A percentile compares a stretch with the other conserved stretches of the same genome.
Conservation (phyloP, 176 grass and related monocot species). For the Hordeum marinum region DNA sequence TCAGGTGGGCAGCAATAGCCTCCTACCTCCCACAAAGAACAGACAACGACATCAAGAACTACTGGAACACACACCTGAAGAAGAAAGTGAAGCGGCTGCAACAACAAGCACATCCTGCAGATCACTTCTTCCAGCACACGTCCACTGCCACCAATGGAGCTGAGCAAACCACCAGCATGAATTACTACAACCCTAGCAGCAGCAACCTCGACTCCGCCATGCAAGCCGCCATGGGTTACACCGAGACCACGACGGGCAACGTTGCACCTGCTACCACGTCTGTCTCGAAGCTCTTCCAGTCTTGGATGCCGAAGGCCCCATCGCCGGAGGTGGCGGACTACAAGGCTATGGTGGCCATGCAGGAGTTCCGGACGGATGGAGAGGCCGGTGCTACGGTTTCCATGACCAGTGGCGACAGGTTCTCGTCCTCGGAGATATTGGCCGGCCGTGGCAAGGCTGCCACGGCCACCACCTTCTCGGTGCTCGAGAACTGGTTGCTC, state of each 20-base stretch:
- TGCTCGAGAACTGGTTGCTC: slow-evolving; percentile 54
- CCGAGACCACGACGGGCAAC: not conserved
- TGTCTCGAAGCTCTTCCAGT: slow-evolving; percentile 28
- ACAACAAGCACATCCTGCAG: slow-evolving; percentile 20
- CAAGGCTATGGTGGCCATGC: slow-evolving; percentile 16
- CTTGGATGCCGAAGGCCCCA: slow-evolving; percentile 33
- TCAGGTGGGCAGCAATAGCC: slow-evolving; percentile 60
- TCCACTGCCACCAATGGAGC: not conserved
- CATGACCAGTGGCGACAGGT: not conserved
- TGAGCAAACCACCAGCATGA: slow-evolving; percentile 7
- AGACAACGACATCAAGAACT: slow-evolving; percentile 63
- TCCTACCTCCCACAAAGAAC: slow-evolving; percentile 56
- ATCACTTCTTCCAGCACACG: slow-evolving; percentile 29
- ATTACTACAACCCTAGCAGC: slow-evolving; percentile 40
- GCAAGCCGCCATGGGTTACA: slow-evolving; percentile 17
- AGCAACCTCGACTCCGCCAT: slow-evolving; percentile 19
- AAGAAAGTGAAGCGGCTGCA: slow-evolving; percentile 61
- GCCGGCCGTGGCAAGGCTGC: not conserved
- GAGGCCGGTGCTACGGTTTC: not conserved
- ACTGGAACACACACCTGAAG: slow-evolving; percentile 65
- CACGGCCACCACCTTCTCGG: slow-evolving; percentile 20
- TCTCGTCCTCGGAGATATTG: slow-evolving; percentile 11
- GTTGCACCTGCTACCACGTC: not conserved
- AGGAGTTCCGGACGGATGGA: slow-evolving; percentile 22
- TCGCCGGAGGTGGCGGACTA: not conserved